These are phyloP conservation scores for Lachnellula willkommii DNA, from an alignment of 2,329 filamentous ascomycete species.

Conservation along the genomic window DNA sequence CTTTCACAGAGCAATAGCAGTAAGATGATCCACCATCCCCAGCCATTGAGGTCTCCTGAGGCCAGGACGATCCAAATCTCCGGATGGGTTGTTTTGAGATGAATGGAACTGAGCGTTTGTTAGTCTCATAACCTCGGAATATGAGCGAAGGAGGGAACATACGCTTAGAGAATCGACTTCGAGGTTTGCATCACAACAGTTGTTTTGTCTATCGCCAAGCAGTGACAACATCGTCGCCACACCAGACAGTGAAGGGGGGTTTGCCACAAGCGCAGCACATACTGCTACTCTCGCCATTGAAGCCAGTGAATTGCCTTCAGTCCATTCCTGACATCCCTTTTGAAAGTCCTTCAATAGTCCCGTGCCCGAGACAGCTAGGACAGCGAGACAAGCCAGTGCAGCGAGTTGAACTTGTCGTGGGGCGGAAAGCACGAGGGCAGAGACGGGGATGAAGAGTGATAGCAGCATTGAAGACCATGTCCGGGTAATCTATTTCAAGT, in stretches of 20 bases:
- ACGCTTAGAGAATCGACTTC: not conserved
- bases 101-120: not conserved
- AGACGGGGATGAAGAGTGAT: not conserved
- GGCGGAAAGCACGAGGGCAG: not conserved
- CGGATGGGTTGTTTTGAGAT: not conserved
- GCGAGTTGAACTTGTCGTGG: not conserved
- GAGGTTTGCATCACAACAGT: not conserved
- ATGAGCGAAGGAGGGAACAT: not conserved
- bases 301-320: not conserved
- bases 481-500: not conserved
- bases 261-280: not conserved
- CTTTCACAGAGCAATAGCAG: not conserved
- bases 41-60: not conserved
- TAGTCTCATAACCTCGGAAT: not conserved
- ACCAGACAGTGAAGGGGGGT: not conserved
- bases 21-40: not conserved
- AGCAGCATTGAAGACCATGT: not conserved
- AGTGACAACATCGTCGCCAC: not conserved
- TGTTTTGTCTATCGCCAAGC: not conserved
- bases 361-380: not conserved
- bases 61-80: not conserved
- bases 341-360: not conserved
- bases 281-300: not conserved
- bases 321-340: not conserved
- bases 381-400: not conserved